phyloP scores from a whole-genome alignment of 345 rosid species.

The Lepidium aucheri region DNA sequence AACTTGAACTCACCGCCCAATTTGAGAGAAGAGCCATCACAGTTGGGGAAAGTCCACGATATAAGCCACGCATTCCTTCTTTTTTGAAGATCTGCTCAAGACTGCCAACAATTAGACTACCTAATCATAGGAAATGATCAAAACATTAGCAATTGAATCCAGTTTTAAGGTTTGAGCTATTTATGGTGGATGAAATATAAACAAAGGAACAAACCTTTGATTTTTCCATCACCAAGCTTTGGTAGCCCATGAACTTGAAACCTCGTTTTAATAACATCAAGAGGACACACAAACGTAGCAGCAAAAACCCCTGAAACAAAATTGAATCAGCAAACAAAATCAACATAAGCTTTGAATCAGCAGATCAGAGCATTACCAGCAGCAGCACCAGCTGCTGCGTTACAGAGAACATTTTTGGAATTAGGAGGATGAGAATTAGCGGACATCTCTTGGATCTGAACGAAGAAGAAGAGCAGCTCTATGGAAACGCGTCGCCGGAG shows the following conservation, averaged over 20 bases:
- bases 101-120: conserved; percentile 77
- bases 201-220: conserved; percentile 38
- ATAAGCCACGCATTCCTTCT: conserved; percentile 79
- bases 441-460: conserved; percentile 37
- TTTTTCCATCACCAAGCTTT: conserved; percentile 27
- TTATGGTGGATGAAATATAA: not conserved
- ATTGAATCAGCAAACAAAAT: not conserved
- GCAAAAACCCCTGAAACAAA: conserved; percentile 56
- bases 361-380: conserved; percentile 41
- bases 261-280: conserved; percentile 88
- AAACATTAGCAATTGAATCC: not conserved
- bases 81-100: conserved; percentile 54
- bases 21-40: conserved; percentile 76
- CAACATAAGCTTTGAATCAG: not conserved
- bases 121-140: conserved; percentile 26
- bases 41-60: conserved; percentile 73
- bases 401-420: conserved; percentile 57
- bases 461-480: conserved; percentile 4
- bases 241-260: conserved; percentile 88
- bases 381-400: conserved; percentile 88
- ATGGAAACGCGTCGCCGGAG: conserved; percentile 4
- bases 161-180: not conserved
- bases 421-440: conserved; percentile 46
- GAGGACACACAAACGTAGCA: conserved; percentile 86
- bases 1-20: conserved; percentile 55